A percentile compares a stretch with the other conserved stretches of the same genome.
Conservation (phyloP, 495 filamentous ascomycete species). For the Aspergillus avenaceus region DNA sequence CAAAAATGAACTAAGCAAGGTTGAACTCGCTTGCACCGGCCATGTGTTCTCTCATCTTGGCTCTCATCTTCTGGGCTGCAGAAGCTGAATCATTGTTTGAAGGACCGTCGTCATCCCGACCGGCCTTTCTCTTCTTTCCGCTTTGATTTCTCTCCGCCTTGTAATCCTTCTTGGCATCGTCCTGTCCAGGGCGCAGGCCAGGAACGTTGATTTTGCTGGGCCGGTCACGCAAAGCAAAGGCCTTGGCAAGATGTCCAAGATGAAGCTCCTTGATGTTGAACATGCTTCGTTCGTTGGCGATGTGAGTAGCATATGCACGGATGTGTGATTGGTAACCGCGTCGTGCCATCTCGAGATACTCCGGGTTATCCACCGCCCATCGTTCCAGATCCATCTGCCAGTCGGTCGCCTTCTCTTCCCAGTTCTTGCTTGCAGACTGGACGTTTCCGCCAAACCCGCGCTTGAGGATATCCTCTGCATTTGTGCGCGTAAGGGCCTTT, state of each 20-base stretch:
- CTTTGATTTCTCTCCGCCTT: constrained; percentile 33
- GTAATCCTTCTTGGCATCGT: constrained; percentile 45
- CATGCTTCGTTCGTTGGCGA: constrained; percentile 70
- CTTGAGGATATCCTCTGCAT: constrained; percentile 58
- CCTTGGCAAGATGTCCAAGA: constrained; percentile 90
- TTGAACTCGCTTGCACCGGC: constrained; percentile 80
- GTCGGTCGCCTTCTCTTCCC: constrained; percentile 69
- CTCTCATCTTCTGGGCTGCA: constrained; percentile 69
- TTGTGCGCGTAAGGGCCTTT: constrained; percentile 46
- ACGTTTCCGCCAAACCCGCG: constrained; percentile 54
- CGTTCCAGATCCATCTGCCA: constrained; percentile 72
- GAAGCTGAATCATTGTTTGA: constrained; percentile 52
- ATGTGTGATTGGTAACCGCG: constrained; percentile 88
- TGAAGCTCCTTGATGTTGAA: constrained; percentile 90
- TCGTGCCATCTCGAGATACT: constrained; percentile 65
- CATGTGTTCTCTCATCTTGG: constrained; percentile 77
- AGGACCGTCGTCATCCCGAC: constrained; percentile 34
- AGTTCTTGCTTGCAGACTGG: constrained; percentile 41
- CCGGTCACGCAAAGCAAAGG: constrained; percentile 81
- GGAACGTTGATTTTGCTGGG: constrained; percentile 81
- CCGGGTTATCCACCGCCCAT: constrained; percentile 59
- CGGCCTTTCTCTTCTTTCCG: constrained; percentile 36
- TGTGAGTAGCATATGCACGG: constrained; percentile 91
- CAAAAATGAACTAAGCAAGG: constrained; percentile 55
- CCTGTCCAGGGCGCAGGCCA: constrained; percentile 46